Base-by-base conservation (phyloP, 257 asterid species). In the Galeopsis tetrahit region DNA sequence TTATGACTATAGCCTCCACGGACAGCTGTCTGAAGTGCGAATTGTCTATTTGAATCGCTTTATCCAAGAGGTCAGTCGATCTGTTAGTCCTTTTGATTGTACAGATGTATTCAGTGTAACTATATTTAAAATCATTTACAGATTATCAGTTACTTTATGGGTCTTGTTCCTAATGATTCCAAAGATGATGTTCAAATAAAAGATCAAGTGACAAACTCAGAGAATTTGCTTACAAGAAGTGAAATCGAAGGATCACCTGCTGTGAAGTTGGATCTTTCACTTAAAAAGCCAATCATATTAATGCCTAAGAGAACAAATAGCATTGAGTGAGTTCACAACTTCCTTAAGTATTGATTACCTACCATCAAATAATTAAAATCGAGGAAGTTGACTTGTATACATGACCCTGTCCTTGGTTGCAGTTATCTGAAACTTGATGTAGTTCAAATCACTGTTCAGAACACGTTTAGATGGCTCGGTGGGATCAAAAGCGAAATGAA, bases 181-280 rank as follows among this genome's bases (percentile, higher is more conserved):
- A 82, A 87, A 64, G 99, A 91, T 82, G 82, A 79, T 71, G 76
- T 91, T 85, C 83, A 79, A 81, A 82, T 94, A 75, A 88, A 87
- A 74, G 98, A 89, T 83, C 98, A 90, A 78, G 89, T 79, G 82
- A 76, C 98, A 73, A 82, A 90, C 85, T 79, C 96, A 0, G 96
- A 87, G 83, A 90, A 83, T 81, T 83, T 80, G 90, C 81, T 94
- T 79, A 83, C 95, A 64, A 85, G 61, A 82, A 86, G 88, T 87
- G 96, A 91, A 82, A 82, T 94, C 17, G 95, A 94, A 83, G 99
- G 99, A 69, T 91, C 95, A 2, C 99, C 99, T 84, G 99, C 99
- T 36, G 43, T 94, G 35, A 91, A 86, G 82, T 82, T 94, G 84
- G 91, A 88, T 80, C 82, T 94, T 72, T 94, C 97, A n/a, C 93